These are phyloP conservation scores for Eragrostis nindensis DNA, from an alignment of 176 grass and related monocot species.

Conservation along the genomic window DNA sequence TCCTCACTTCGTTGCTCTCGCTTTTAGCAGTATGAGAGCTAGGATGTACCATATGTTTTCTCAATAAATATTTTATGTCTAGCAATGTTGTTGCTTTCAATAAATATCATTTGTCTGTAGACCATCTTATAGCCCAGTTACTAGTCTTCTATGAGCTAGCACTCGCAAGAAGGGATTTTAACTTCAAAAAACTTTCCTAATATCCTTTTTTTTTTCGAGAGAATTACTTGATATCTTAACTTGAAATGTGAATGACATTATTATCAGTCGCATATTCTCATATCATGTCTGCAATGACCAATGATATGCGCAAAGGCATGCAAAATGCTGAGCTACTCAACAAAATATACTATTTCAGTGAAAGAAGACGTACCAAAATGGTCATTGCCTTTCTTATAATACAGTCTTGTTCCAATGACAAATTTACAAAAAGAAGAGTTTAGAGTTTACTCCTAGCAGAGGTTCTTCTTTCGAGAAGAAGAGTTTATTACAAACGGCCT, in stretches of 20 bases:
- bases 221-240: background rate
- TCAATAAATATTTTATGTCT: slow-evolving; percentile 19
- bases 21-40: slow-evolving; percentile 32
- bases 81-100: background rate
- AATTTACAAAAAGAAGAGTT: background rate
- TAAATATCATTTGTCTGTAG: background rate
- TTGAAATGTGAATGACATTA: background rate
- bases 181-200: background rate
- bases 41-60: slow-evolving; percentile 29
- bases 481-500: no score
- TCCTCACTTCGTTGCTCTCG: background rate
- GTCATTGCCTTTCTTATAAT: background rate
- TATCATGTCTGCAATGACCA: background rate
- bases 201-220: background rate
- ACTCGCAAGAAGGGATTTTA: background rate
- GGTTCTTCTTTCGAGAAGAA: no score
- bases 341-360: background rate
- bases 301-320: background rate
- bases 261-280: background rate
- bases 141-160: background rate
- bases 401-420: background rate
- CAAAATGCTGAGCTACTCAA: background rate
- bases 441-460: background rate
- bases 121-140: background rate
- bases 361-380: slow-evolving; percentile 16